Conservation (phyloP, 768 basidiomycete genomes). For the Auricularia sp. region DNA sequence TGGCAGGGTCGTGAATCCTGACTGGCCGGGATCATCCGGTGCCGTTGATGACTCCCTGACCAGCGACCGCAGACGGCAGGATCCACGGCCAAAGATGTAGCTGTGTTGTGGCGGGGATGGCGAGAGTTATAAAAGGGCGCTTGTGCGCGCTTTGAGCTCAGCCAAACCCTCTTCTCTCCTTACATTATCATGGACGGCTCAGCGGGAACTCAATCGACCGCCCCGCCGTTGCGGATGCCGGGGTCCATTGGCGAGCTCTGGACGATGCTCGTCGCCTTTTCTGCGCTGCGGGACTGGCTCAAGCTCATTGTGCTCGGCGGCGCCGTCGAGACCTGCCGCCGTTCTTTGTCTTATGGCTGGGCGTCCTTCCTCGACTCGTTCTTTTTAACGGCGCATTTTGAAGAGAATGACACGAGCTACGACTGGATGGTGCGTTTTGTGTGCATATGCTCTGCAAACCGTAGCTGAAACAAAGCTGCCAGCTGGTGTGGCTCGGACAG, state of each 20-base stretch:
- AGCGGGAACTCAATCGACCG: not conserved
- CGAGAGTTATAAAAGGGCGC: too few relatives aligned
- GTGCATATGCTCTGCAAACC: too few relatives aligned
- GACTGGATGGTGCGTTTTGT: constrained; percentile 40
- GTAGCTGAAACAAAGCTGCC: too few relatives aligned
- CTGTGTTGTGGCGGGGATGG: too few relatives aligned
- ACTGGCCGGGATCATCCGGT: too few relatives aligned
- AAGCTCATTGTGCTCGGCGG: constrained; percentile 56
- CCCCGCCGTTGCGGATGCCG: not conserved
- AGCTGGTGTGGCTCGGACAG: constrained; percentile 52
- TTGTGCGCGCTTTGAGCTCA: too few relatives aligned
- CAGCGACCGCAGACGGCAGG: too few relatives aligned
- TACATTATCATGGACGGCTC: too few relatives aligned
- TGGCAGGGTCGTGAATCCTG: too few relatives aligned
- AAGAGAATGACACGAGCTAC: constrained; percentile 47
- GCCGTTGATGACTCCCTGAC: too few relatives aligned
- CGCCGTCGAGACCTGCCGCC: constrained; percentile 46
- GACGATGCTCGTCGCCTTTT: constrained; percentile 38
- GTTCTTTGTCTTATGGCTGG: constrained; percentile 35
- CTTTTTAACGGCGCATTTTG: constrained; percentile 53
- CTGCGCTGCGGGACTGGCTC: constrained; percentile 51
- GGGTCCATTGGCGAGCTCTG: constrained; percentile 15
- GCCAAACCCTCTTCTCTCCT: too few relatives aligned
- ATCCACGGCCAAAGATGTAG: too few relatives aligned
- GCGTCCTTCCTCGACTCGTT: constrained; percentile 36